Conservation (phyloP, 106 monocot genomes). For the Dioscorea alata region DNA sequence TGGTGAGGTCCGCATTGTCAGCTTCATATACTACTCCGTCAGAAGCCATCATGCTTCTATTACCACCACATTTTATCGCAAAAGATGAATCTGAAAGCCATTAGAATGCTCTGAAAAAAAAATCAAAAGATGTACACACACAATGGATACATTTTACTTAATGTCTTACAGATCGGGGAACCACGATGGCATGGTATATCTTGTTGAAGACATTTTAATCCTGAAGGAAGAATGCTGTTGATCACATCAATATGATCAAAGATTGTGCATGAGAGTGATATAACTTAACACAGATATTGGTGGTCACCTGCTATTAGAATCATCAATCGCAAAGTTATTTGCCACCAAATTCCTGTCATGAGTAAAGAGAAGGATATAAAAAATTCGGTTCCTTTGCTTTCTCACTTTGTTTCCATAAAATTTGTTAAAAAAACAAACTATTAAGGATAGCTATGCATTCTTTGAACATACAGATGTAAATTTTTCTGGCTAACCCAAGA, state of each 20-base stretch:
- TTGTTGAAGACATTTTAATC: constrained; percentile 75
- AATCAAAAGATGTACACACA: too few species aligned
- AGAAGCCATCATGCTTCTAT: constrained; percentile 31
- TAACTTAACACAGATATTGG: not conserved
- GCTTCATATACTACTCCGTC: constrained; percentile 48
- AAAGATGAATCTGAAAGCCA: constrained; percentile 53
- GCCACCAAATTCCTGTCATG: constrained; percentile 78
- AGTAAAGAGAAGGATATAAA: not conserved
- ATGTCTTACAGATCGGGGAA: constrained; percentile 56
- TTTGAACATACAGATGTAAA: constrained; percentile 56
- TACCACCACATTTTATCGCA: constrained; percentile 81
- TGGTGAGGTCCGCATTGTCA: constrained; percentile 40
- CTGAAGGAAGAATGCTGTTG: constrained; percentile 52
- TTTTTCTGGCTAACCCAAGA: constrained; percentile 52
- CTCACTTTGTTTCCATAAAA: too few species aligned
- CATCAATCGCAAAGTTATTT: constrained; percentile 67
- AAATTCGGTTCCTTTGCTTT: too few species aligned
- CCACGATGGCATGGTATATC: constrained; percentile 52
- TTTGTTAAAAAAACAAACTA: too few species aligned
- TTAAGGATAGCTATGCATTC: not conserved
- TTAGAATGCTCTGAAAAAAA: too few species aligned
- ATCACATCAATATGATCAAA: not conserved
- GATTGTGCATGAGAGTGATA: not conserved
- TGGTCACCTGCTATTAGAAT: constrained; percentile 67
- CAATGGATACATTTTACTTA: not conserved